These are phyloP conservation scores for Phytopythium helicoides DNA, from an alignment of 352 stramenopile species.

Conservation along the genomic window DNA sequence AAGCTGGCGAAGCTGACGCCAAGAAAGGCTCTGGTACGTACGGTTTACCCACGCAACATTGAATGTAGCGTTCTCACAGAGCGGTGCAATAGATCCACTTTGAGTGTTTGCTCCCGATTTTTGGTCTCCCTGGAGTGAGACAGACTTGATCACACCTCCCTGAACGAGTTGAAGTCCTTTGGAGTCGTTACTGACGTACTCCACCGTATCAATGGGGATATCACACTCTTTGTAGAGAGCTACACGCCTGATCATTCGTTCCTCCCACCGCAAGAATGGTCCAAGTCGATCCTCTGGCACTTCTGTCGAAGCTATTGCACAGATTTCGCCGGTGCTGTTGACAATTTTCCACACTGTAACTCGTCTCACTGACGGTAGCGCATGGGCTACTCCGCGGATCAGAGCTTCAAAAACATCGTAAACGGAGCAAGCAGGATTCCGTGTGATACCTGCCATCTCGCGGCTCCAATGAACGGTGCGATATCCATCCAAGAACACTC, in stretches of 20 bases:
- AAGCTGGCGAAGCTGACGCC: constrained; percentile 47
- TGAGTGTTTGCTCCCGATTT: neutral
- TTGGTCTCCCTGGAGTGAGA: constrained; percentile 6
- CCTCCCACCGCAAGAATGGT: constrained; percentile 57
- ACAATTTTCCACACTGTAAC: constrained; percentile 59
- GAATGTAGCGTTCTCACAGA: constrained; percentile 45
- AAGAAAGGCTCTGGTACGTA: constrained; percentile 40
- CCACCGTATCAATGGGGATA: neutral
- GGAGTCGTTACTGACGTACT: neutral
- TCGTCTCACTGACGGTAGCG: constrained; percentile 37
- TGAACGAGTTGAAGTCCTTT: constrained; percentile 22
- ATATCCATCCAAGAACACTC: constrained; percentile 46
- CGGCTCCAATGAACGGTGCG: constrained; percentile 53
- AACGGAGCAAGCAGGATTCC: constrained; percentile 26
- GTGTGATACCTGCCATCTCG: constrained; percentile 39
- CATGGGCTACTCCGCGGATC: constrained; percentile 16
- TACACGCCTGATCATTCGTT: constrained; percentile 62
- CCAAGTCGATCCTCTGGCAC: constrained; percentile 54
- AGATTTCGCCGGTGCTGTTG: constrained; percentile 25
- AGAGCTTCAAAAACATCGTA: constrained; percentile 61
- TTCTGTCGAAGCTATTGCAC: constrained; percentile 50
- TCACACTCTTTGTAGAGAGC: constrained; percentile 47
- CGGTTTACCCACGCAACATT: constrained; percentile 54
- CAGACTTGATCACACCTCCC: constrained; percentile 24
- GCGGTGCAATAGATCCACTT: neutral